Conservation (phyloP, 768 basidiomycete species). For the Exidia glandulosa region DNA sequence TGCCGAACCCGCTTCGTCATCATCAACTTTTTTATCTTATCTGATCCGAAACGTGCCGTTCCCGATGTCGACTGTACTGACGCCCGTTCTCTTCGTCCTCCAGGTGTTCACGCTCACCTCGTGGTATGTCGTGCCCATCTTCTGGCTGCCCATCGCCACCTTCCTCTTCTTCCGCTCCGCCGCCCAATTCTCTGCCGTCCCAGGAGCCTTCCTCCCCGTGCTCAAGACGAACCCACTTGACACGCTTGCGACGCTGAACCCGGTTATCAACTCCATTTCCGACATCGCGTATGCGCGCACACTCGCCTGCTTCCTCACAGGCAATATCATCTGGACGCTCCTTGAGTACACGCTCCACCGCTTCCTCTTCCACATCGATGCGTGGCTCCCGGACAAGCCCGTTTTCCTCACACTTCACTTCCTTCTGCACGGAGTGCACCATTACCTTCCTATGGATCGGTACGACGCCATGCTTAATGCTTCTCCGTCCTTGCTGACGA, state of each 20-base stretch:
- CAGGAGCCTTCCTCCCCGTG: slow-evolving; percentile 47
- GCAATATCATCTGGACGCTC: slow-evolving; percentile 88
- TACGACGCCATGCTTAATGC: slow-evolving; percentile 21
- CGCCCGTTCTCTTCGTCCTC: background rate
- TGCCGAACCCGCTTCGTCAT: background rate
- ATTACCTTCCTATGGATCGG: slow-evolving; percentile 96
- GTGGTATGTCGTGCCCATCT: slow-evolving; percentile 87
- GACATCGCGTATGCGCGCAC: slow-evolving; percentile 42
- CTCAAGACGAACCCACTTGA: slow-evolving; percentile 30
- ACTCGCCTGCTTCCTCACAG: slow-evolving; percentile 60
- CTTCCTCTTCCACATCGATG: slow-evolving; percentile 95
- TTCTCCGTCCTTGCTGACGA: background rate
- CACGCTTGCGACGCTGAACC: slow-evolving; percentile 32
- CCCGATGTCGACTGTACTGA: background rate
- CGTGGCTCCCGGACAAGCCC: slow-evolving; percentile 71
- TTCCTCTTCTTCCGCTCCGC: slow-evolving; percentile 78
- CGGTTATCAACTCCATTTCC: slow-evolving; percentile 37
- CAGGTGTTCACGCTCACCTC: slow-evolving; percentile 73
- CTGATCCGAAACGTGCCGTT: background rate
- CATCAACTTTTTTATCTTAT: background rate
- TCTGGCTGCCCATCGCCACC: slow-evolving; percentile 82
- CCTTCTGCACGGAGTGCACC: slow-evolving; percentile 88
- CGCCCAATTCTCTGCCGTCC: slow-evolving; percentile 59
- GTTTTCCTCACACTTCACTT: slow-evolving; percentile 81
- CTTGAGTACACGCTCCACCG: slow-evolving; percentile 90